Evolutionary conservation across 1,284 basidiomycete species (phyloP).

Genomic region (Ustilago xerochloae): DNA sequence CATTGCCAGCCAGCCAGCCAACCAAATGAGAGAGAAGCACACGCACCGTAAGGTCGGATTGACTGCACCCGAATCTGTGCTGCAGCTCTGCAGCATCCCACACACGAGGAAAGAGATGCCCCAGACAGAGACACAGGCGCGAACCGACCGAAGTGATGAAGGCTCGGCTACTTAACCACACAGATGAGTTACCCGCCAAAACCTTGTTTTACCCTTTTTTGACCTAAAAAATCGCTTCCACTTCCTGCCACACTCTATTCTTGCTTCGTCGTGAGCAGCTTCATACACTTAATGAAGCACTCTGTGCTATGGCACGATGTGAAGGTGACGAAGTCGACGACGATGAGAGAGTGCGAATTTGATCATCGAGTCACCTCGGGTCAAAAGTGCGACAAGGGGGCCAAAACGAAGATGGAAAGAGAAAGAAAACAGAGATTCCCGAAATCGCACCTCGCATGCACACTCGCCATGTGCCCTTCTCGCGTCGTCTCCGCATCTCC

Average conservation of each 20-base stretch:
- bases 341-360: not conserved
- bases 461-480: not conserved
- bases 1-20: not conserved
- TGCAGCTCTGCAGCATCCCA: not conserved
- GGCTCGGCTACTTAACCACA: not conserved
- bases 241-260: not conserved
- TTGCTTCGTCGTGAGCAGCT: too few species aligned
- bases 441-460: conserved; percentile 4
- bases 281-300: too few species aligned
- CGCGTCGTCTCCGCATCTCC: not conserved
- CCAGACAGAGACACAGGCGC: too few species aligned
- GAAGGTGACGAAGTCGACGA: not conserved
- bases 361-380: not conserved
- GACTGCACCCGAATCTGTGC: not conserved
- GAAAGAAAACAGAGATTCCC: conserved; percentile 12
- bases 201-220: not conserved
- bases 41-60: not conserved
- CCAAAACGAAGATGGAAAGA: too few species aligned
- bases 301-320: too few species aligned
- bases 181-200: too few species aligned
- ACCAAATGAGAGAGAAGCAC: not conserved
- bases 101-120: too few species aligned
- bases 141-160: not conserved
- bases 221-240: not conserved
- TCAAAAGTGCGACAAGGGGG: not conserved